Base-by-base conservation (phyloP, 805 yeast genomes). In the Saccharomyces mikatae region DNA sequence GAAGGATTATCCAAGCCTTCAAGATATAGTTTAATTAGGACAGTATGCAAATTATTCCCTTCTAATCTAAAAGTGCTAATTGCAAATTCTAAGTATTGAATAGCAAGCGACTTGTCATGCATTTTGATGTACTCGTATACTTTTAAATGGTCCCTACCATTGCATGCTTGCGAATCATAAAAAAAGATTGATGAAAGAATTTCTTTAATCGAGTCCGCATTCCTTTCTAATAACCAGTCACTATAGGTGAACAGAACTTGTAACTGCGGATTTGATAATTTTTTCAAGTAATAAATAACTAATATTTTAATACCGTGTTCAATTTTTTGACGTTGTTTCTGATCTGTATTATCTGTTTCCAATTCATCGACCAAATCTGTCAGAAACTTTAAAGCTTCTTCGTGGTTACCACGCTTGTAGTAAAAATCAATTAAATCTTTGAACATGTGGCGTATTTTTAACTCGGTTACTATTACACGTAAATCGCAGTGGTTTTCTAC, bases 341-440 rank as follows among this genome's bases (percentile, higher is more conserved):
- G 24, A 22, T 52, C 56, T 2, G 46, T 51, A 22, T 57, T 55
- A 2, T 55, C 48, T 2, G 53, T 49, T 11, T 54, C 56, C 44
- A 63, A 57, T 29, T 32, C 69, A 62, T 27, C 78, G 30, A 36
- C 30, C 17, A 62, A 48, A 10, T 53, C 68, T n/a, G 73, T 70
- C 21, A 92, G 71, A 63, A 87, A 75, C 4, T 76, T 71, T 46
- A 94, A 71, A 0, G 97, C 95, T 51, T 83, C 81, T 6, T 73
- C 71, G 68, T 89, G 96, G 49, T 79, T 65, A 0, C 71, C 65
- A 52, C 84, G 74, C n/a, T 85, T 80, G 60, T 74, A 83, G 61
- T 86, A 88, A 63, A 88, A 91, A 62, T 87, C 96, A 8, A 89
- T 77, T 46, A 91, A 73, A 61, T 89, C 97, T 31, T 79, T 78